Base-by-base conservation (phyloP, 2,329 filamentous ascomycete species). In the Pyrenophora teres region DNA sequence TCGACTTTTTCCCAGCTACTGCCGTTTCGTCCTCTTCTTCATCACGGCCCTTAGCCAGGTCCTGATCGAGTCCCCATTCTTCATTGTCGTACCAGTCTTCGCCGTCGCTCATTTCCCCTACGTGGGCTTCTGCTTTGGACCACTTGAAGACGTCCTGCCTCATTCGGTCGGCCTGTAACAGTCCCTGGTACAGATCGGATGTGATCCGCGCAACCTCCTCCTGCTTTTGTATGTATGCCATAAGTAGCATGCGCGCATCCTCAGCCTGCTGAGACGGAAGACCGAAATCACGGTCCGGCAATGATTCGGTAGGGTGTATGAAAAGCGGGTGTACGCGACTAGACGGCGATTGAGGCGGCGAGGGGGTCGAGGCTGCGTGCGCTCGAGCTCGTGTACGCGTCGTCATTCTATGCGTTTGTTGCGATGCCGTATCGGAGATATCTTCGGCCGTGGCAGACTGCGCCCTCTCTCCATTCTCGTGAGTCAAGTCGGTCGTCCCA, bases 51-150 rank as follows among this genome's bases (percentile, higher is more conserved):
- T 94, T 94, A 71, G 90, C 87, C 6, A 93, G 75, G 60, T 89
- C 87, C 55, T 89, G 87, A 7, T 84, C 81, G 41, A 94, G 72
- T 0, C 83, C 84, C 89, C 89, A 93, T 74, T 90, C 88, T 46
- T 90, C 87, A 66, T 83, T 84, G 72, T 95, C 90, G 68, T 92
- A 92, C 88, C 89, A 95, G 70, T 95, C 90, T 77, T 95, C 90
- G 9, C 89, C 89, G 69, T 95, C 90, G 43, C 88, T 92, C 86
- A 94, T 86, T 71, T 92, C 89, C 42, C 86, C 83, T 13, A 86
- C 72, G 67, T 93, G 90, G 18, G 82, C 89, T 74, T 93, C 90
- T 1, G 90, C 87, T 69, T 91, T 90, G 60, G 86, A 82, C 87
- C 88, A 92, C 60, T 84, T 83, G 68, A 87, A 81, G 3, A 94